phyloP scores from a whole-genome alignment of 1,284 basidiomycete species.

The Inonotus hispidus region DNA sequence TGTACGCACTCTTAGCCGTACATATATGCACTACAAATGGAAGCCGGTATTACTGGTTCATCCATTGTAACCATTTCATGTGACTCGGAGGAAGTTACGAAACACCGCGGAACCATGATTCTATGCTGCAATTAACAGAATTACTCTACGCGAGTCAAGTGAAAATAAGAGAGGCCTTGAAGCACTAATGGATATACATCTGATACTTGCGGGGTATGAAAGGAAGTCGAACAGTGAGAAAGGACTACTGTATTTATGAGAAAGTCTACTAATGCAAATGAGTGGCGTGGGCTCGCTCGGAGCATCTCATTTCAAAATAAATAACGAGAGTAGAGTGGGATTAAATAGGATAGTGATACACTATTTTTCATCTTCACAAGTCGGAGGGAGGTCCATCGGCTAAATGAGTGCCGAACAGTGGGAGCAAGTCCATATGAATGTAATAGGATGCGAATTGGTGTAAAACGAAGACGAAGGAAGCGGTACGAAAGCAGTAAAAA shows the following conservation, averaged over 20 bases:
- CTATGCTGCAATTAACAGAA: too few species aligned
- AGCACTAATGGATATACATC: background rate
- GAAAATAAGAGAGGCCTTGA: background rate
- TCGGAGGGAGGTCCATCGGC: background rate
- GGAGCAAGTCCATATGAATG: background rate
- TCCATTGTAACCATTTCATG: too few species aligned
- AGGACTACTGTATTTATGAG: background rate
- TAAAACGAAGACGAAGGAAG: background rate
- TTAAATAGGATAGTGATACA: constrained; percentile 6
- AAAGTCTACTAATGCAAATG: background rate
- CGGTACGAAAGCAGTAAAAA: background rate
- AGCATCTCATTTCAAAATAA: background rate
- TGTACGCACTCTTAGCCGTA: background rate
- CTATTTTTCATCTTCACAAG: constrained; percentile 7
- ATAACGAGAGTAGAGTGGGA: background rate
- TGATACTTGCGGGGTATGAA: background rate
- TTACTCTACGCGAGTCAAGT: background rate
- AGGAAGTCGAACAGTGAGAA: background rate
- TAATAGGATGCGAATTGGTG: background rate
- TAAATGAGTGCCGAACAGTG: background rate
- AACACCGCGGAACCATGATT: too few species aligned
- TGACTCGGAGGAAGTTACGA: too few species aligned
- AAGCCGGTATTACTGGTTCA: too few species aligned
- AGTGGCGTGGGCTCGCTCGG: background rate
- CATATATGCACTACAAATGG: too few species aligned